Base-by-base conservation (phyloP, 2,329 filamentous ascomycete species). In the Neurospora sp. region DNA sequence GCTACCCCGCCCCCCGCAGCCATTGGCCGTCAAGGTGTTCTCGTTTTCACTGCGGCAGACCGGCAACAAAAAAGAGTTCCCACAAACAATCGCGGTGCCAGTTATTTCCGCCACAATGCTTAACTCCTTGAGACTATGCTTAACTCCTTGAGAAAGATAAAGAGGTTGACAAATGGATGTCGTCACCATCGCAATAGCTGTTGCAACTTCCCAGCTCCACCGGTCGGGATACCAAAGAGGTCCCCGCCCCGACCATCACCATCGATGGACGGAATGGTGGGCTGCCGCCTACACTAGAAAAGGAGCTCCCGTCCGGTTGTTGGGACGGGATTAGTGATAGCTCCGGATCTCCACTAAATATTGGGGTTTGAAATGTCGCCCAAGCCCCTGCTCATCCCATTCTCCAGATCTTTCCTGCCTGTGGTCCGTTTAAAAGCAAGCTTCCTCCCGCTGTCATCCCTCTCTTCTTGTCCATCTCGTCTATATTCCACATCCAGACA, bases 171-270 rank as follows among this genome's bases (percentile, higher is more conserved):
- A 62, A 62, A 62, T 67, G 68, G 4, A 75, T 74, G 74, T 73
- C 74, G 74, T 74, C 73, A 75, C 71, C 67, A 66, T 46, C n/a
- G 28, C 57, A 67, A 67, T 68, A 46, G 41, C 66, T 62, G 72
- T 73, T 72, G 72, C 71, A 69, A 71, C 52, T 10, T 28, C 15
- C 6, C 23, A 62, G 52, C 52, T 62, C 52, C 52, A 36, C 52
- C 52, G 28, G 52, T n/a, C 52, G 52, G 33, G 33, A 36, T 62
- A 62, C 52, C 23, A 62, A 33, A 62, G 52, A 33, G 52, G 12
- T 62, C 23, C 23, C 52, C 23, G 52, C 23, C 10, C 23, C 28
- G 52, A 33, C 52, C 52, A 62, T 62, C 12, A 36, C 28, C 12
- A 62, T 36, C 15, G 28, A 28, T 36, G 15, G 28, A 28, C 52